Evolutionary conservation across 2,329 filamentous ascomycete genomes (phyloP).

Genomic region (Claviceps pusilla): DNA sequence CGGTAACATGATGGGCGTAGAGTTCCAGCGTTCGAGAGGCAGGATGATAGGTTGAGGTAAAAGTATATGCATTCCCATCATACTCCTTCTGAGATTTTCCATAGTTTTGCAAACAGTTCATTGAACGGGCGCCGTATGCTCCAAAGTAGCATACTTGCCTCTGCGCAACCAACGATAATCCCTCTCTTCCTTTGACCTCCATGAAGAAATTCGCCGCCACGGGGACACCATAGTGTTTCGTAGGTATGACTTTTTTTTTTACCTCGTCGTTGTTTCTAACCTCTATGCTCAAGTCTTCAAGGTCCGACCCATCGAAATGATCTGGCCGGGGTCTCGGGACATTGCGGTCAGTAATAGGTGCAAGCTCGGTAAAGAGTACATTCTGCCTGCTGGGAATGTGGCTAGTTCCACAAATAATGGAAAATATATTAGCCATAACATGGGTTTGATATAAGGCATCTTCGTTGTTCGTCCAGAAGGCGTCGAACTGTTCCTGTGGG

Average conservation of each 20-base stretch:
- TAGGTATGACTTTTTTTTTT: conserved; percentile 15
- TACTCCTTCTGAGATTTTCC: conserved; percentile 12
- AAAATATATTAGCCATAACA: background rate
- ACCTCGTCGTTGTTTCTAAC: background rate
- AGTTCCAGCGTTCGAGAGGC: conserved; percentile 17
- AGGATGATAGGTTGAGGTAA: conserved; percentile 22
- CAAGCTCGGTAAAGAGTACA: conserved; percentile 13
- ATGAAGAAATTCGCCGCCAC: conserved; percentile 25
- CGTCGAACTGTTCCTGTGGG: background rate
- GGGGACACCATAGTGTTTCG: conserved; percentile 16
- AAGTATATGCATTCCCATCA: conserved; percentile 21
- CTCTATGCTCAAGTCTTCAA: background rate
- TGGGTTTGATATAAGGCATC: background rate
- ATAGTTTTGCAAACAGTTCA: conserved; percentile 21
- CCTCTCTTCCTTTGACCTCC: conserved; percentile 20
- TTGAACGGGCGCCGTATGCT: conserved; percentile 19
- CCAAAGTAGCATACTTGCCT: conserved; percentile 22
- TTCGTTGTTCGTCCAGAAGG: background rate
- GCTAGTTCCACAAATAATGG: conserved; percentile 12
- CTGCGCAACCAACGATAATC: conserved; percentile 11
- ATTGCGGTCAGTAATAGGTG: conserved; percentile 18
- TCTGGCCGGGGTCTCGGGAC: conserved; percentile 11
- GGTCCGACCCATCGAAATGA: background rate
- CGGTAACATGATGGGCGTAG: conserved; percentile 17
- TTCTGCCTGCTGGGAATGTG: conserved; percentile 1